phyloP scores from a whole-genome alignment of 1,284 basidiomycete species.

The Sphaerobolus stellatus region DNA sequence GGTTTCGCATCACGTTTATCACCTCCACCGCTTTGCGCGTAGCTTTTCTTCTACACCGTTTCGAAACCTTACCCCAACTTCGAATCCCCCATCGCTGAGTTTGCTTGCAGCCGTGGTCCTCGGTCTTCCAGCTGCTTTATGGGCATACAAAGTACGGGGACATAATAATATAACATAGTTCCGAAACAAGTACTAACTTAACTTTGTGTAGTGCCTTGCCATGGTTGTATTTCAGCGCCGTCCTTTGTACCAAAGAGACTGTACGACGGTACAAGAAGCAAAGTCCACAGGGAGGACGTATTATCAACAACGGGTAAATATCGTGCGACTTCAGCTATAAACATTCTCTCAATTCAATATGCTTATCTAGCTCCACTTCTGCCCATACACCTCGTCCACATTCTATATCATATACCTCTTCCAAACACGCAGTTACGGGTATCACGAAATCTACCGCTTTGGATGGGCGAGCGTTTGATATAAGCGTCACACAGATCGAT shows the following conservation, averaged over 20 bases:
- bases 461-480: conserved; percentile 71
- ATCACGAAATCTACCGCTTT: conserved; percentile 74
- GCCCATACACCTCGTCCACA: conserved; percentile 72
- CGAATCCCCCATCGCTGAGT: conserved; percentile 27
- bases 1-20: too few species aligned
- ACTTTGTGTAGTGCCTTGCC: conserved; percentile 41
- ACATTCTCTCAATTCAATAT: neutral
- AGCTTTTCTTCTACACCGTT: neutral
- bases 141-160: conserved; percentile 51
- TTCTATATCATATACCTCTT: conserved; percentile 54
- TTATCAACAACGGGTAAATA: conserved; percentile 14
- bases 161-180: too few species aligned
- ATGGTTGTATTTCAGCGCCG: conserved; percentile 50
- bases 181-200: neutral
- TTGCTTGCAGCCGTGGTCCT: conserved; percentile 32
- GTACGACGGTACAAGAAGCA: conserved; percentile 73
- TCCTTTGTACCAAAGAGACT: conserved; percentile 63
- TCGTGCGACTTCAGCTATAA: neutral
- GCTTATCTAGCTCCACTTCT: conserved; percentile 54
- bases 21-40: too few species aligned
- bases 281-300: conserved; percentile 63
- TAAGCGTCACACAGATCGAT: conserved; percentile 78
- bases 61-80: neutral
- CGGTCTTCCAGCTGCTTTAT: conserved; percentile 42
- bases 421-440: conserved; percentile 78